Conservation (phyloP, 1,139 yeast species). For the Meyerozyma athensensis region DNA sequence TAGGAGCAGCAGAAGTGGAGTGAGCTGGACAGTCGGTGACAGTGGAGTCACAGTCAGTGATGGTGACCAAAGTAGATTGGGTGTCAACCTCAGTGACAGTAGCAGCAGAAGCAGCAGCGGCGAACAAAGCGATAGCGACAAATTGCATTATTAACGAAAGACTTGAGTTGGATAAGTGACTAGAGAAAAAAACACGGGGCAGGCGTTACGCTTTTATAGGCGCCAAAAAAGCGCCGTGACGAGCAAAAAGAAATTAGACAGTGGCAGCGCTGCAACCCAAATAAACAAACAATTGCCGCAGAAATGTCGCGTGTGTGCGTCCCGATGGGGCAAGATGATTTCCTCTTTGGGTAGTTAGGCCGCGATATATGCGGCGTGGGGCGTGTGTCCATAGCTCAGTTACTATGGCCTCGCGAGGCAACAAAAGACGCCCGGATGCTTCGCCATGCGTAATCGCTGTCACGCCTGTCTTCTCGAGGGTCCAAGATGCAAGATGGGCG, state of each 20-base stretch:
- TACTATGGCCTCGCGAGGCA: too few relatives aligned
- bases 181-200: background rate
- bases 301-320: background rate
- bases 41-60: conserved; percentile 38
- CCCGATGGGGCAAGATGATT: background rate
- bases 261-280: conserved; percentile 1
- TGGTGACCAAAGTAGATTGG: conserved; percentile 32
- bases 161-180: background rate
- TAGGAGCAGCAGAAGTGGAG: conserved; percentile 8
- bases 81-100: conserved; percentile 30
- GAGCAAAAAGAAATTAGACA: conserved; percentile 1
- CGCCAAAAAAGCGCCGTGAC: background rate
- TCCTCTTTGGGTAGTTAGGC: background rate
- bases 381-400: too few relatives aligned
- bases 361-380: background rate
- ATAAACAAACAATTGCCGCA: background rate
- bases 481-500: background rate
- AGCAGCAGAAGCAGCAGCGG: conserved; percentile 33
- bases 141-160: conserved; percentile 14
- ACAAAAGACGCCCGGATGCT: background rate
- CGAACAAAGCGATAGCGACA: conserved; percentile 43
- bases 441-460: conserved; percentile 1
- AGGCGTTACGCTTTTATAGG: conserved; percentile 1
- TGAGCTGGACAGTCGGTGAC: conserved; percentile 40
- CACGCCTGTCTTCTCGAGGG: background rate